Conservation (phyloP, 148 eudicot species). For the Camellia sinensis region DNA sequence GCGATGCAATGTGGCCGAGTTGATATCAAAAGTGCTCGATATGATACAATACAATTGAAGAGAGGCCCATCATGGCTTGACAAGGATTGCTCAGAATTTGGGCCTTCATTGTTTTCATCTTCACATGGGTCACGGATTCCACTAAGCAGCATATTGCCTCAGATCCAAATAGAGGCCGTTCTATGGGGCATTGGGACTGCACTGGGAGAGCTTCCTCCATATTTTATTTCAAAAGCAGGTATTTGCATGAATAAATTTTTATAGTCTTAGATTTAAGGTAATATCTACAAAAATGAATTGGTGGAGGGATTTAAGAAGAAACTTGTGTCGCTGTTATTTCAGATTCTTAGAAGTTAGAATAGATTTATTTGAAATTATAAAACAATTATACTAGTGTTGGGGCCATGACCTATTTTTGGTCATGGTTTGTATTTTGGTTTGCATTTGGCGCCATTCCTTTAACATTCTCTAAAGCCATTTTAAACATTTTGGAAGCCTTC, state of each 20-base stretch:
- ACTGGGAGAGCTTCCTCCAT: conserved; percentile 95
- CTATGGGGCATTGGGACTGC: conserved; percentile 96
- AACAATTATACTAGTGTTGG: not conserved
- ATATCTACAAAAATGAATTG: not conserved
- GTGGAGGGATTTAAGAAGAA: not conserved
- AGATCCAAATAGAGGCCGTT: conserved; percentile 82
- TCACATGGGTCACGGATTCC: conserved; percentile 60
- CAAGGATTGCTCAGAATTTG: conserved; percentile 81
- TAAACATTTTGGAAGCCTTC: not conserved
- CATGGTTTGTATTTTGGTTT: not conserved
- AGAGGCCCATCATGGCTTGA: conserved; percentile 85
- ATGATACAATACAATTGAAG: conserved; percentile 88
- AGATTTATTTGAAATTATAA: not conserved
- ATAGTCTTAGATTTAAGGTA: not conserved
- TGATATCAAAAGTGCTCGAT: conserved; percentile 85
- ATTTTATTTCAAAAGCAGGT: conserved; percentile 97
- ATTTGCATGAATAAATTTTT: not conserved
- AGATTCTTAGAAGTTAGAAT: not conserved
- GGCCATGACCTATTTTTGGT: not conserved
- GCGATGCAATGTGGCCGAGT: conserved; percentile 92
- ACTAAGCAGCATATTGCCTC: conserved; percentile 79
- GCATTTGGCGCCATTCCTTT: not conserved
- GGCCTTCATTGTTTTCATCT: conserved; percentile 62
- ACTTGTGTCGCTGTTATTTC: not conserved
- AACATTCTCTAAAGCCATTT: not conserved